Evolutionary conservation across 306 rosid genomes (phyloP), one percentile per base, ranked within the genome.

Genomic region (Morella rubra): DNA sequence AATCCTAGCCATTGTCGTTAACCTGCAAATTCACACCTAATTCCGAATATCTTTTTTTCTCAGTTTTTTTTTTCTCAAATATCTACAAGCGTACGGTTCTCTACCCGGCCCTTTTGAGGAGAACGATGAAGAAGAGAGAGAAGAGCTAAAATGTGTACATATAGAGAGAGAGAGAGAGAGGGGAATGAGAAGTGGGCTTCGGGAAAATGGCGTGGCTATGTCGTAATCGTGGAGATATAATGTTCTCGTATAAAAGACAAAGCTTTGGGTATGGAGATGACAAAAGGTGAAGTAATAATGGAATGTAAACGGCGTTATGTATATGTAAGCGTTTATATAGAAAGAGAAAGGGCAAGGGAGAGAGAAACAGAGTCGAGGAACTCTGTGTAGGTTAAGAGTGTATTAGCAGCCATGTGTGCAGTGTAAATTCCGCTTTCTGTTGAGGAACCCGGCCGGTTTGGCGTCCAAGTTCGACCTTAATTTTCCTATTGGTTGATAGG

Each of bases 171-270:
- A 64, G 56, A 67, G 13, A 27, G 42, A 54, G 74, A 27, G n/a
- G 18, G 27, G 40, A 20, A 7, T 9, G 3, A 13, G 65, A 74
- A 18, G 14, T 8, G 6, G 15, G 7, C 19, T 14, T 12, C 54
- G 40, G 44, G 55, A 44, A 27, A 15, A 40, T 46, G 24, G 52
- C 77, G 75, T 64, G 45, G 78, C 54, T 80, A 81, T 82, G 76
- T 56, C 41, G 79, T 76, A 75, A 7, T 54, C 66, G 85, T 83
- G 88, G 77, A n/a, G 89, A 76, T n/a, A 89, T 49, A 73, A 75
- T 89, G 91, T 81, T 44, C 4, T 49, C 5, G 55, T 84, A 81
- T 72, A 56, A 14, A 40, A 68, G 72, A 66, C 4, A 7, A 15
- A 12, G 3, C 4, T 41, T 0, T 4, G 56, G 41, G n/a, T 64